These are phyloP conservation scores for Ophiostoma tasmaniense DNA, from an alignment of 2,329 filamentous ascomycete species.

Conservation along the genomic window DNA sequence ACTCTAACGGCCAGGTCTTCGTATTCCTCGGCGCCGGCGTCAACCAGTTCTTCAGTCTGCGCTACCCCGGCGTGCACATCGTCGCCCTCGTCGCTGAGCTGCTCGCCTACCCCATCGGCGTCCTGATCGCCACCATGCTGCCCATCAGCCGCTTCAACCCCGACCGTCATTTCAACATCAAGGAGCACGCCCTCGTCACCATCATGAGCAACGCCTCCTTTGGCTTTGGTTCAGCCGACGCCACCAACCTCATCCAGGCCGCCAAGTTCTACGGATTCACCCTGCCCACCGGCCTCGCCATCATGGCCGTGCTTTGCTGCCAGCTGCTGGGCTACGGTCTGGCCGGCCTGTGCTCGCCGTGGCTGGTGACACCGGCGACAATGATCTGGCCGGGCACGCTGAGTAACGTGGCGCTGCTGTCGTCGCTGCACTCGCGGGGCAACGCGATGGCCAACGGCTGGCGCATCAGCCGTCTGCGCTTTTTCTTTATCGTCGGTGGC, in stretches of 20 bases:
- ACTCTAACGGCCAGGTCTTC: background rate
- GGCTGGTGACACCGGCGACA: slow-evolving; percentile 44
- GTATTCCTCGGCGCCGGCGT: background rate
- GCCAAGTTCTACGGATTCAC: slow-evolving; percentile 31
- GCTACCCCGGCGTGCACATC: background rate
- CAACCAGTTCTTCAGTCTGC: background rate
- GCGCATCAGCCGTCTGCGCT: background rate
- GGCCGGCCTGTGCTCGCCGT: slow-evolving; percentile 41
- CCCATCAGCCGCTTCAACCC: slow-evolving; percentile 24
- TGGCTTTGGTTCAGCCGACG: slow-evolving; percentile 41
- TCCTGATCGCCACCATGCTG: slow-evolving; percentile 46
- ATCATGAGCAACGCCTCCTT: slow-evolving; percentile 57
- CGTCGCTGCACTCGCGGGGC: slow-evolving; percentile 34
- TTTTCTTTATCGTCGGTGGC: background rate
- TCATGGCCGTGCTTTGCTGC: slow-evolving; percentile 49
- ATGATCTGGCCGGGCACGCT: slow-evolving; percentile 45
- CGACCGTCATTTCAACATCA: slow-evolving; percentile 49
- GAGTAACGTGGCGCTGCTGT: slow-evolving; percentile 39
- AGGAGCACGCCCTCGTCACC: slow-evolving; percentile 54
- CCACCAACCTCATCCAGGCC: slow-evolving; percentile 31
- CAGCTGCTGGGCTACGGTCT: slow-evolving; percentile 50
- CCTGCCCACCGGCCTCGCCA: slow-evolving; percentile 38
- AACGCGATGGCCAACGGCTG: background rate
- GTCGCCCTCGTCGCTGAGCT: background rate
- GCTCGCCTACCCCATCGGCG: slow-evolving; percentile 31